These are phyloP conservation scores for Stereum hirsutum DNA, from an alignment of 1,284 basidiomycete species.

Conservation along the genomic window DNA sequence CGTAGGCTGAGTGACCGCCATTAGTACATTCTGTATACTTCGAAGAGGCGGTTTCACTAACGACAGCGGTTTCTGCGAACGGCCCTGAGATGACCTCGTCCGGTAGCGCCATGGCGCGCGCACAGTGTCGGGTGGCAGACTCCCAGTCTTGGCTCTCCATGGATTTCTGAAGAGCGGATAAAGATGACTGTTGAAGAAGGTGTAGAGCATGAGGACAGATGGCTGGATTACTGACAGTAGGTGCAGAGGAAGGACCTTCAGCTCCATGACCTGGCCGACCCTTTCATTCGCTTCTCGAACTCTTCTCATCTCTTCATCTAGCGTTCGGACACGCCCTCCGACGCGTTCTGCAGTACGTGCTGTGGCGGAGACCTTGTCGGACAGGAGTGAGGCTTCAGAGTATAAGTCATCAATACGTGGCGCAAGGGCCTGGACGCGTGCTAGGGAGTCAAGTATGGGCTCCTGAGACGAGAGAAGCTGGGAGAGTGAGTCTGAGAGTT, in stretches of 20 bases:
- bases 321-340: slow-evolving; percentile 75
- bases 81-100: slow-evolving; percentile 69
- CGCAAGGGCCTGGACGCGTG: slow-evolving; percentile 52
- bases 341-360: slow-evolving; percentile 85
- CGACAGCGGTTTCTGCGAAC: slow-evolving; percentile 86
- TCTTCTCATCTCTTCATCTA: slow-evolving; percentile 88
- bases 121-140: slow-evolving; percentile 84
- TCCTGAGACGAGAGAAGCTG: slow-evolving; percentile 64
- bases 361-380: slow-evolving; percentile 53
- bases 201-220: slow-evolving; percentile 2
- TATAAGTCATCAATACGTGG: slow-evolving; percentile 58
- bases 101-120: slow-evolving; percentile 82
- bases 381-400: slow-evolving; percentile 50
- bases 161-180: slow-evolving; percentile 65
- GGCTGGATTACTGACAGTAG: neutral
- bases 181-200: slow-evolving; percentile 50
- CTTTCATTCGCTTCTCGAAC: slow-evolving; percentile 81
- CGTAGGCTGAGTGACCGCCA: slow-evolving; percentile 58
- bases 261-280: slow-evolving; percentile 81
- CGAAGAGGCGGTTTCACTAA: slow-evolving; percentile 37
- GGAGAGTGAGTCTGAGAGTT: too few species aligned
- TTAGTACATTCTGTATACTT: slow-evolving; percentile 7
- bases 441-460: slow-evolving; percentile 57
- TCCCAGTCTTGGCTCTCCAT: slow-evolving; percentile 94
- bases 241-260: slow-evolving; percentile 63